Evolutionary conservation across 768 basidiomycete species (phyloP).

Genomic region (Saitozyma sp.): DNA sequence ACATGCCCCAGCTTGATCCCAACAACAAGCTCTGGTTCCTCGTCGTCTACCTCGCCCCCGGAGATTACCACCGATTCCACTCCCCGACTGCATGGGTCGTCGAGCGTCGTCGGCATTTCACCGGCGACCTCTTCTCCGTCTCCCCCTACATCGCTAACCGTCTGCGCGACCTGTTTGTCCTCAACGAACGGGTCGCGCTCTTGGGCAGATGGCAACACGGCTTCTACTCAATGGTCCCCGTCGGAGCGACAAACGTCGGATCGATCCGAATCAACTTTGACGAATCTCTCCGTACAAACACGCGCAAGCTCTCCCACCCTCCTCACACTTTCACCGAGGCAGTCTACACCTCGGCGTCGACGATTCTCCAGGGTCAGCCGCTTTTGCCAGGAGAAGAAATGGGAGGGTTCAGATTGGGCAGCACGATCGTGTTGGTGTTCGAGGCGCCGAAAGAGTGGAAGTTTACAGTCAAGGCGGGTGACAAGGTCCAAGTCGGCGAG

Average conservation of each 20-base stretch:
- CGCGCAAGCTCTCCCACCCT: constrained; percentile 63
- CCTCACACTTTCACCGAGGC: constrained; percentile 90
- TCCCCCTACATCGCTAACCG: constrained; percentile 94
- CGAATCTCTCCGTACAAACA: constrained; percentile 84
- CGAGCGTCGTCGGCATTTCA: constrained; percentile 90
- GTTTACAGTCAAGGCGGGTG: constrained; percentile 72
- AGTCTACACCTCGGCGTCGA: constrained; percentile 79
- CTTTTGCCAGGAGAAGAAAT: constrained; percentile 86
- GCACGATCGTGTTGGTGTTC: constrained; percentile 94
- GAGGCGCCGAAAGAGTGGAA: constrained; percentile 85
- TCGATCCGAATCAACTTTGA: constrained; percentile 96
- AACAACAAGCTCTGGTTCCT: constrained; percentile 87
- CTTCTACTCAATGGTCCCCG: constrained; percentile 96
- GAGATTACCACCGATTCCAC: constrained; percentile 98
- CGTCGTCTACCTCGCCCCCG: constrained; percentile 96
- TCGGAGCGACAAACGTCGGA: constrained; percentile 97
- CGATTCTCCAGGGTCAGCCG: constrained; percentile 83
- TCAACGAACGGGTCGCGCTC: constrained; percentile 96
- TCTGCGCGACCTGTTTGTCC: constrained; percentile 85
- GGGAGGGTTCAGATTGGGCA: constrained; percentile 94
- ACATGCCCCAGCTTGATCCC: constrained; percentile 60
- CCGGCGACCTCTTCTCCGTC: constrained; percentile 95
- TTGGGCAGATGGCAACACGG: constrained; percentile 93
- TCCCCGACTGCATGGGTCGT: constrained; percentile 96
- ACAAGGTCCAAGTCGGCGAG: constrained; percentile 86